These are phyloP conservation scores for Aspergillus sp. DNA, from an alignment of 2,329 filamentous ascomycete genomes.

Conservation along the genomic window DNA sequence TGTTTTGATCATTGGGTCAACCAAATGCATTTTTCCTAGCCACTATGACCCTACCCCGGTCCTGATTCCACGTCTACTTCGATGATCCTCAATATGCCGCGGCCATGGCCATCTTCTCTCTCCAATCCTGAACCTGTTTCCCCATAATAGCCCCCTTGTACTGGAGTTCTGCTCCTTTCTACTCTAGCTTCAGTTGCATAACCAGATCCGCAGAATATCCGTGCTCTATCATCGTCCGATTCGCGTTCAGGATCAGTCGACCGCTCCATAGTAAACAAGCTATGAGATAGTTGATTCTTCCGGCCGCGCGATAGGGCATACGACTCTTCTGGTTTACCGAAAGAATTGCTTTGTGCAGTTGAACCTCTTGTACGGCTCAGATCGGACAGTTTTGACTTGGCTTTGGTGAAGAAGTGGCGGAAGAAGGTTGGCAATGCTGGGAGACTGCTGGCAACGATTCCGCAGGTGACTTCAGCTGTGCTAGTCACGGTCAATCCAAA, in stretches of 20 bases:
- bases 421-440: slow-evolving; percentile 24
- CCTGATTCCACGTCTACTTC: slow-evolving; percentile 24
- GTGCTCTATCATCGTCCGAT: slow-evolving; percentile 4
- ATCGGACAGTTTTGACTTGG: slow-evolving; percentile 7
- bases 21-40: no score
- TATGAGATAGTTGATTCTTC: not conserved
- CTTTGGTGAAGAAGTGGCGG: slow-evolving; percentile 22
- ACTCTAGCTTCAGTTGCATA: slow-evolving; percentile 16
- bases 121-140: not conserved
- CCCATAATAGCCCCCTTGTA: not conserved
- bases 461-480: slow-evolving; percentile 25
- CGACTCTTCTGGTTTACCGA: not conserved
- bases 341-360: not conserved
- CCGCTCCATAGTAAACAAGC: slow-evolving; percentile 1
- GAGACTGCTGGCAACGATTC: slow-evolving; percentile 25
- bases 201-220: slow-evolving; percentile 9
- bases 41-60: slow-evolving; percentile 1
- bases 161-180: not conserved
- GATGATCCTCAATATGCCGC: slow-evolving; percentile 21
- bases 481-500: slow-evolving; percentile 5
- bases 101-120: not conserved
- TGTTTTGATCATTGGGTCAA: no score
- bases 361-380: not conserved
- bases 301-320: not conserved
- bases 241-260: slow-evolving; percentile 4